phyloP scores from a whole-genome alignment of 2,329 filamentous ascomycete species.

The Ascochyta pisi region DNA sequence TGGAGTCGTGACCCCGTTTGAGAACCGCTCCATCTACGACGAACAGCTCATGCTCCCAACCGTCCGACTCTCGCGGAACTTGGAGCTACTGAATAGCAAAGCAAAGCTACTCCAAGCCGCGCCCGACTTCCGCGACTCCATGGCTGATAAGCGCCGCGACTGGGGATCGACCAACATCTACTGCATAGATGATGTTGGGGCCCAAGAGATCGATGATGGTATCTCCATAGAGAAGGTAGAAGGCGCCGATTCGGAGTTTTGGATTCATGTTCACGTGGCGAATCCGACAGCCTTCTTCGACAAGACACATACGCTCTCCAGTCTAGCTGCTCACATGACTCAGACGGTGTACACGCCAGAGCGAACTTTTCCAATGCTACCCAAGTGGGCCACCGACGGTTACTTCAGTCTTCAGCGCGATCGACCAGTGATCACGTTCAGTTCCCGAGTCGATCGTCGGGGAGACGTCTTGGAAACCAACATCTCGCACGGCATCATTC shows the following conservation, averaged over 20 bases:
- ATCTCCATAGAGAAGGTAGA: constrained; percentile 71
- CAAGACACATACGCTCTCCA: constrained; percentile 64
- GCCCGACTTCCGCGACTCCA: constrained; percentile 58
- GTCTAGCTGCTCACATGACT: constrained; percentile 66
- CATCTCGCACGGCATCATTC: constrained; percentile 60
- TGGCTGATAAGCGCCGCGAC: constrained; percentile 64
- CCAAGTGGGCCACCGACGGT: constrained; percentile 55
- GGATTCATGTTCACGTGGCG: constrained; percentile 80
- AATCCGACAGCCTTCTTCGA: constrained; percentile 76
- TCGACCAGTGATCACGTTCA: constrained; percentile 67
- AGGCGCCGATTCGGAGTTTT: constrained; percentile 61
- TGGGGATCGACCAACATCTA: constrained; percentile 69
- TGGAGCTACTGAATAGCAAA: constrained; percentile 51
- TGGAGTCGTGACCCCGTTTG: constrained; percentile 73
- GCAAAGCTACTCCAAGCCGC: constrained; percentile 30
- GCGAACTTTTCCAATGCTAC: constrained; percentile 64
- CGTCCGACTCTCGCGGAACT: constrained; percentile 52
- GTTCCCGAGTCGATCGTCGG: constrained; percentile 59
- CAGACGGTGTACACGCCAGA: constrained; percentile 65
- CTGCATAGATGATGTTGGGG: constrained; percentile 73
- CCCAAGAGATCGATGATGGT: constrained; percentile 79
- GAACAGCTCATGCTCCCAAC: constrained; percentile 60
- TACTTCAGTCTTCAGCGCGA: constrained; percentile 62
- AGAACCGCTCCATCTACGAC: constrained; percentile 70
- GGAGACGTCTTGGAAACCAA: constrained; percentile 63